phyloP scores from a whole-genome alignment of 441 rosid species.

The Populus hybrid region DNA sequence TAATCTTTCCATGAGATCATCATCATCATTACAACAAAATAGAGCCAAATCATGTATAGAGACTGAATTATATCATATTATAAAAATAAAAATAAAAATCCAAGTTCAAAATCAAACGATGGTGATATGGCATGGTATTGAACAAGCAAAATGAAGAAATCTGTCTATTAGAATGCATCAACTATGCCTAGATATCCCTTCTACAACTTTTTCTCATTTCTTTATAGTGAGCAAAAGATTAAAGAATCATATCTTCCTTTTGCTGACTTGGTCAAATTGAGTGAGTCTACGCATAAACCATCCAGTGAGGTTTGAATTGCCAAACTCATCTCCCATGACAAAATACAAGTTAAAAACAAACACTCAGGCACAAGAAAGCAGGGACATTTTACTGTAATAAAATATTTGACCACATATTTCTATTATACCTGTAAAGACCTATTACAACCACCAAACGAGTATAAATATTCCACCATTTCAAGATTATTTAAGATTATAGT shows the following conservation, averaged over 20 bases:
- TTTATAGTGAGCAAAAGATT: no score
- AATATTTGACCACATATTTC: not conserved
- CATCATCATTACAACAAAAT: not conserved
- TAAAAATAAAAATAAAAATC: not conserved
- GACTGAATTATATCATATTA: not conserved
- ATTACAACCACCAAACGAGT: not conserved
- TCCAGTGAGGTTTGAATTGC: not conserved
- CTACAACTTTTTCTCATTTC: not conserved
- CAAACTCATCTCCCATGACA: not conserved
- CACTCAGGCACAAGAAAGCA: not conserved
- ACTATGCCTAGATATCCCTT: not conserved
- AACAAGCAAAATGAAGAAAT: not conserved
- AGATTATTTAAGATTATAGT: no score
- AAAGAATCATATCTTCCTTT: not conserved
- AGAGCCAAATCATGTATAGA: not conserved
- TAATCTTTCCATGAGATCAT: not conserved
- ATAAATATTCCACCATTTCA: not conserved
- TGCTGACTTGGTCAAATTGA: not conserved
- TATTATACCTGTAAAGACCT: not conserved
- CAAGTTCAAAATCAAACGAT: not conserved
- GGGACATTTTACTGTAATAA: not conserved
- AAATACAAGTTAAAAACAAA: not conserved
- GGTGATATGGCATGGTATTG: not conserved
- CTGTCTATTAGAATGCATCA: no score
- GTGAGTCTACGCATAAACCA: not conserved